Evolutionary conservation across 164 flowering plant genomes (phyloP).

Genomic region (Annona squamosa): DNA sequence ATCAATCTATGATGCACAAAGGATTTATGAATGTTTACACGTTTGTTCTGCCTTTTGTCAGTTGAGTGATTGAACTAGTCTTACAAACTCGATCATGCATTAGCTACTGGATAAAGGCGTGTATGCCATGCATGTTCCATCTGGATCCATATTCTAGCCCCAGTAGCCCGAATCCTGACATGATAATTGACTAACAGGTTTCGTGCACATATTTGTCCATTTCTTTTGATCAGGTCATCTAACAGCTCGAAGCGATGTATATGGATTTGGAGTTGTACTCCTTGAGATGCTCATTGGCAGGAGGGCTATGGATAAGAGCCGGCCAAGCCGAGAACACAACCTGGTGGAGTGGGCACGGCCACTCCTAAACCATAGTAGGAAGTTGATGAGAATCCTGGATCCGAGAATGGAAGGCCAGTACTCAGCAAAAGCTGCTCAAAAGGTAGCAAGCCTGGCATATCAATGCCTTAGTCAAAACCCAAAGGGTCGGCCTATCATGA

Average conservation of each 20-base stretch:
- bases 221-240: conserved; percentile 55
- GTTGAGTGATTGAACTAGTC: no score
- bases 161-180: no score
- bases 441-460: conserved; percentile 77
- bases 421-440: conserved; percentile 43
- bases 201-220: neutral
- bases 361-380: conserved; percentile 60
- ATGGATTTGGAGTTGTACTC: conserved; percentile 92
- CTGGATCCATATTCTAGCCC: no score
- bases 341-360: conserved; percentile 97
- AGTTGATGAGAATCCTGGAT: conserved; percentile 63
- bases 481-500: conserved; percentile 83
- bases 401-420: conserved; percentile 93
- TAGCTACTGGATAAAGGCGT: no score
- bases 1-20: no score
- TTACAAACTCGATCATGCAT: no score
- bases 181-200: neutral
- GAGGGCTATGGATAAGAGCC: conserved; percentile 81
- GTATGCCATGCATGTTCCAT: no score
- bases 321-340: conserved; percentile 86
- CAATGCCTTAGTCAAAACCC: conserved; percentile 93
- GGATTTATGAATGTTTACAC: no score
- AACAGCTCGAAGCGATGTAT: conserved; percentile 88
- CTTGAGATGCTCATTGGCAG: conserved; percentile 92
- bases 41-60: no score